Base-by-base conservation (phyloP, 257 asterid species). In the Oldenlandia corymbosa region DNA sequence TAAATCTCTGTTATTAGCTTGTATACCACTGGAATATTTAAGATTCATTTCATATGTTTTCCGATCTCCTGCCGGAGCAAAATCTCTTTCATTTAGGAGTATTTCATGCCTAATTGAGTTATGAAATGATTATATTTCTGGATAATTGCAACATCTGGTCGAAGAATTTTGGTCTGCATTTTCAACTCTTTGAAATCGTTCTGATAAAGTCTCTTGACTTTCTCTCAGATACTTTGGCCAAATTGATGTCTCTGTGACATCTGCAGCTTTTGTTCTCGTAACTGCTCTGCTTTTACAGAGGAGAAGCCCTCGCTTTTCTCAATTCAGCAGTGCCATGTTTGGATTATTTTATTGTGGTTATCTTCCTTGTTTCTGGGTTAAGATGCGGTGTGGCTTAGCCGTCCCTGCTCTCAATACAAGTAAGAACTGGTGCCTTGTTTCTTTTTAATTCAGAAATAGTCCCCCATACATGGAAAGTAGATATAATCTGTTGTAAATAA, bases 331-430 rank as follows among this genome's bases (percentile, higher is more conserved):
- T 78, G 75, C 96, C 71, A 85, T 93, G 88, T 93, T 93, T 80
- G 99, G 96, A 69, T 89, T 93, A 61, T 85, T 93, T 65, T 93
- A 90, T 68, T 86, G 96, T 69, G 99, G 99, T 60, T 93, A 85
- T 83, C 99, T 93, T 74, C 99, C 99, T 68, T 85, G 94, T 77
- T 93, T 93, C 78, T 93, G 99, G 99, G 88, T 93, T 69, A 93
- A 90, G 85, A 82, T 93, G 55, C 85, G 97, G 57, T 89, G 97
- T 74, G 83, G 92, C 71, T 79, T 85, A 72, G 87, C 96, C 47
- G 94, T 73, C 58, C 97, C 99, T 21, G 84, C 95, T 48, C 69
- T 90, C 60, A 83, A 93, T 70, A 80, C 96, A 30, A 66, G 99
- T 93, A 84, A 85, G 95, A 65, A 59, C 20, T n/a, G 16, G 30